Evolutionary conservation across 2,329 filamentous ascomycete genomes (phyloP), one percentile per base, ranked within the genome.

Genomic region (Aspergillus cejpii): DNA sequence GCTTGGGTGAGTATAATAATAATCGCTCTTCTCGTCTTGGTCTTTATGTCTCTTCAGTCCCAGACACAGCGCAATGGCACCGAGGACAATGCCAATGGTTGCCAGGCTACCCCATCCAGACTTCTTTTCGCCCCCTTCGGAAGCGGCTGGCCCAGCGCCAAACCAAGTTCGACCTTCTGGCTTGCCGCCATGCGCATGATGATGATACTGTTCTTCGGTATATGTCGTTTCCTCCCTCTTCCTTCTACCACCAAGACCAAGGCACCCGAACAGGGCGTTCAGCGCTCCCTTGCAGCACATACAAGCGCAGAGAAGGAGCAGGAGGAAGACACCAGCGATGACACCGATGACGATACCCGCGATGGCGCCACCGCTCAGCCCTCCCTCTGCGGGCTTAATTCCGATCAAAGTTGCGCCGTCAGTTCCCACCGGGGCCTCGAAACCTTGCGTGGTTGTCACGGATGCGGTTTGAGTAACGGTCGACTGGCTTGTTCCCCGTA

Each of bases 291-390:
- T 69, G 48, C 68, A 66, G 47, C 71, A 74, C 48, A 66, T 56
- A 52, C 67, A 73, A 41, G 62, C 59, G 51, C 69, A 72, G 19
- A 75, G 49, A 17, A 74, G 59, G 19, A 74, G 52, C 28, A 75
- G 54, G 10, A 74, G 52, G 38, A 73, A 57, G 8, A 72, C 63
- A 39, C 70, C 73, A 1, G 64, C 64, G 43, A 75, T 65, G 14
- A 68, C 66, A 31, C 73, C 73, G 42, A 75, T 72, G 44, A 75
- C 73, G 39, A 75, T 75, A 29, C 73, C 73, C 15, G 73, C 73
- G 45, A 75, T 75, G 1, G 72, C 72, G 17, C 73, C 73, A 14
- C 70, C 72, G 45, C 70, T 74, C 17, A 75, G 59, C 17, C 71
- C 69, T 28, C 64, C 58, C 6, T 42, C 47, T 11, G 56, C 40